These are phyloP conservation scores for Xerocomellus amylosporus DNA, from an alignment of 768 basidiomycete species.

Conservation along the genomic window DNA sequence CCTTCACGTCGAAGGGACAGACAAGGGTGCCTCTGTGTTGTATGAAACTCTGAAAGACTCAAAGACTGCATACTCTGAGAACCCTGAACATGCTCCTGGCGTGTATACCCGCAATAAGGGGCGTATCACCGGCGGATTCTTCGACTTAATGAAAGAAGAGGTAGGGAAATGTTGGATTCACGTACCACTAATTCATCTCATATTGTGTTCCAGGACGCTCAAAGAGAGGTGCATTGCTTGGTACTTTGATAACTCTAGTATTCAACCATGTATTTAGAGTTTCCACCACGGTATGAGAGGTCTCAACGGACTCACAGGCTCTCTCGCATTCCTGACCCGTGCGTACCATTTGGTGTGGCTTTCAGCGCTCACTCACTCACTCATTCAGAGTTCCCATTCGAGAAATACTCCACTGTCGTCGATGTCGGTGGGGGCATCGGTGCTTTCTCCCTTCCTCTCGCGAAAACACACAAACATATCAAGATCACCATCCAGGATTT, in stretches of 20 bases:
- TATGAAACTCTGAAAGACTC: conserved; percentile 27
- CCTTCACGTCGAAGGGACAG: conserved; percentile 17
- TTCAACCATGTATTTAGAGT: conserved; percentile 8
- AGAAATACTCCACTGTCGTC: conserved; percentile 25
- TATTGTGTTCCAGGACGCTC: conserved; percentile 6
- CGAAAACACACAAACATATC: conserved; percentile 25
- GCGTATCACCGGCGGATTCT: conserved; percentile 13
- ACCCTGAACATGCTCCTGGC: conserved; percentile 20
- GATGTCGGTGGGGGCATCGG: conserved; percentile 38
- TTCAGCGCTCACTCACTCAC: background rate
- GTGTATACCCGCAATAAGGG: conserved; percentile 15
- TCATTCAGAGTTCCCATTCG: conserved; percentile 30
- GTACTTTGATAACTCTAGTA: background rate
- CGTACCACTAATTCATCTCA: background rate
- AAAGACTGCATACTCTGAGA: conserved; percentile 15
- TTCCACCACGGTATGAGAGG: conserved; percentile 24
- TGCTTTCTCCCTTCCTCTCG: conserved; percentile 28
- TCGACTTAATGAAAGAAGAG: conserved; percentile 20
- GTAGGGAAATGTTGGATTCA: conserved; percentile 3
- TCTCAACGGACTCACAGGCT: conserved; percentile 23
- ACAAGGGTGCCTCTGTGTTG: conserved; percentile 17
- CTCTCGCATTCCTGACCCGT: conserved; percentile 24
- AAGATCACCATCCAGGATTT: conserved; percentile 34
- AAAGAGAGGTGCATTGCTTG: conserved; percentile 13
- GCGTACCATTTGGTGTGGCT: background rate